Conservation (phyloP, 2,329 filamentous ascomycete genomes). For the Trichocomaceae sp. region DNA sequence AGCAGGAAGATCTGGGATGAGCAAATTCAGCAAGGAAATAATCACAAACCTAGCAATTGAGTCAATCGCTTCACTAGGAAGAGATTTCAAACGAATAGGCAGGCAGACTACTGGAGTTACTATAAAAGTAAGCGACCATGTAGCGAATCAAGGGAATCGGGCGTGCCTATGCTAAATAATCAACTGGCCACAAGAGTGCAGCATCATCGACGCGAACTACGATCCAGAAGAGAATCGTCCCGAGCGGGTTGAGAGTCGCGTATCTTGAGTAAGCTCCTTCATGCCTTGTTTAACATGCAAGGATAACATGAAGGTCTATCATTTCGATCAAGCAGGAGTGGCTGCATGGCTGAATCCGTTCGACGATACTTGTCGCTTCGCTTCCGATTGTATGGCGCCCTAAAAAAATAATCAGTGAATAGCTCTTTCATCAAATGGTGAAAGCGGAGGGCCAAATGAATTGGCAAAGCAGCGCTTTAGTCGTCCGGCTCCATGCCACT, state of each 20-base stretch:
- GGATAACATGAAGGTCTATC: background rate
- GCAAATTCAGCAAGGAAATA: slow-evolving; percentile 6
- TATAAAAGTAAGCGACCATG: slow-evolving; percentile 18
- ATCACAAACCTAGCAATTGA: slow-evolving; percentile 31
- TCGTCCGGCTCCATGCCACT: slow-evolving; percentile 27
- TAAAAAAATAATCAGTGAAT: slow-evolving; percentile 23
- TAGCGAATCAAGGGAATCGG: slow-evolving; percentile 9
- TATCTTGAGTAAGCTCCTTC: slow-evolving; percentile 1
- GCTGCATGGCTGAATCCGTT: slow-evolving; percentile 24
- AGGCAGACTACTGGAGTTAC: slow-evolving; percentile 17
- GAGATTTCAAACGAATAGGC: slow-evolving; percentile 12
- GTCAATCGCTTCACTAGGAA: slow-evolving; percentile 15
- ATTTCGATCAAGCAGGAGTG: slow-evolving; percentile 26
- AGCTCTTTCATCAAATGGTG: slow-evolving; percentile 13
- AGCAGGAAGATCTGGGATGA: slow-evolving; percentile 14
- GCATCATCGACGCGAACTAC: slow-evolving; percentile 4
- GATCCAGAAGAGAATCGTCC: slow-evolving; percentile 27
- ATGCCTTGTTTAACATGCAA: background rate
- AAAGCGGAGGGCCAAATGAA: slow-evolving; percentile 17
- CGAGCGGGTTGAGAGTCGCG: slow-evolving; percentile 9
- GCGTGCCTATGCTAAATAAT: background rate
- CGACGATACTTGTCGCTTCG: slow-evolving; percentile 31
- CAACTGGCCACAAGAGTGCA: slow-evolving; percentile 3
- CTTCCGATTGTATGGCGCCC: slow-evolving; percentile 24
- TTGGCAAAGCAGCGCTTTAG: slow-evolving; percentile 15